Percentiles rank a stretch among this genome's conserved stretches.
phyloP scores from a whole-genome alignment of 257 asterid species.

The Petrea volubilis region DNA sequence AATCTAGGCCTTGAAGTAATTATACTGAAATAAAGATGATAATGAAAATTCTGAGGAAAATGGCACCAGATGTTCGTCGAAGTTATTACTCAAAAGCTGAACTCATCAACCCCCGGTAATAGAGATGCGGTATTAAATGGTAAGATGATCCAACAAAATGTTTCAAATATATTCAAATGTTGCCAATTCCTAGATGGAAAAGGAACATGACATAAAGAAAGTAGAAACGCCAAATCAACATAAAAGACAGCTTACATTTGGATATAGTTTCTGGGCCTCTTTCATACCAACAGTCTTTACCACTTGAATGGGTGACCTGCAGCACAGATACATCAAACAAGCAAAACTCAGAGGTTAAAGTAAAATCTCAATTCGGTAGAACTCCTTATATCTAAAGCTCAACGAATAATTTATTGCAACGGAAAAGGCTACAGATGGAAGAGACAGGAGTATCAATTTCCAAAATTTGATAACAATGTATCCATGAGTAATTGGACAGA shows the following conservation, averaged over 20 bases:
- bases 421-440: not conserved
- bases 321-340: slow-evolving; percentile 17
- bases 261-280: slow-evolving; percentile 30
- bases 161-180: not conserved
- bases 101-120: not conserved
- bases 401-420: not conserved
- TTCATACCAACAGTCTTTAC: slow-evolving; percentile 33
- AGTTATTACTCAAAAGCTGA: not conserved
- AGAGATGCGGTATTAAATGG: not conserved
- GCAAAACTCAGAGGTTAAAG: not conserved
- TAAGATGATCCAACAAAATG: not conserved
- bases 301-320: slow-evolving; percentile 40
- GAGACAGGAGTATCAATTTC: not conserved
- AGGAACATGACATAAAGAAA: not conserved
- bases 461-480: not conserved
- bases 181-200: not conserved
- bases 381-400: slow-evolving; percentile 6
- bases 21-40: not conserved
- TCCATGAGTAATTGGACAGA: not conserved
- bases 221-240: not conserved
- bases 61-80: slow-evolving; percentile 5
- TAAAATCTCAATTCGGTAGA: not conserved
- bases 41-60: not conserved
- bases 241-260: slow-evolving; percentile 43
- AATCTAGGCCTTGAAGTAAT: not conserved